Evolutionary conservation across 2,329 filamentous ascomycete species (phyloP), one percentile per base, ranked within the genome.

Genomic region (Cordyceps cicadae): DNA sequence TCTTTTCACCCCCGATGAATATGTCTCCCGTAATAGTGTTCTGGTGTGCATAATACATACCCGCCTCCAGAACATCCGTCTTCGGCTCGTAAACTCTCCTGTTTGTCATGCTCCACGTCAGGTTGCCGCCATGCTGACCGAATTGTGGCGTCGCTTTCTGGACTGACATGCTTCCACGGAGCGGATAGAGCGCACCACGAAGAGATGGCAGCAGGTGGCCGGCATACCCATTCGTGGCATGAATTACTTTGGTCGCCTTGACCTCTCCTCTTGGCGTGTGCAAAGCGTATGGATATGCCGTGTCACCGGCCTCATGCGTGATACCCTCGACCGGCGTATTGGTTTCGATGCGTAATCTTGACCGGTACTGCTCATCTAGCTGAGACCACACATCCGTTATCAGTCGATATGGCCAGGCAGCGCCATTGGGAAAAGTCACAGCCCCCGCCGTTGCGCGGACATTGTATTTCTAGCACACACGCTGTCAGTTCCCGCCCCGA

Each of bases 1-100:
- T 69, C 60, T 78, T 77, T 0, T 77, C 80, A 1, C 80, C 80
- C 2, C 79, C 79, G 6, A 79, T 66, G 74, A 83, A 77, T 64
- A 82, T 70, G 60, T 79, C 75, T 21, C 74, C 69, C 1, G 66
- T 64, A 4, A 49, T 11, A 19, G 50, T 5, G 34, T 55, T 54
- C 14, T 60, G 50, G 32, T 49, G 43, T 17, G 51, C 50, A 12
- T 60, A 54, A 51, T 60, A 60, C 21, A 49, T 54, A n/a, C 55
- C 41, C 19, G 57, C 24, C 5, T 56, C 63, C 8, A 76, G 67
- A 62, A 72, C 68, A 64, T 80, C 76, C 0, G 76, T 78, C 15
- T 77, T 69, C 60, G 80, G 78, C 65, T 81, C 79, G 61, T 76
- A 79, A 0, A 74, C 72, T 0, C 66, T 59, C 14, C 70, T 70